Base-by-base conservation (phyloP, 306 rosid species). In the Lupinus albus region DNA sequence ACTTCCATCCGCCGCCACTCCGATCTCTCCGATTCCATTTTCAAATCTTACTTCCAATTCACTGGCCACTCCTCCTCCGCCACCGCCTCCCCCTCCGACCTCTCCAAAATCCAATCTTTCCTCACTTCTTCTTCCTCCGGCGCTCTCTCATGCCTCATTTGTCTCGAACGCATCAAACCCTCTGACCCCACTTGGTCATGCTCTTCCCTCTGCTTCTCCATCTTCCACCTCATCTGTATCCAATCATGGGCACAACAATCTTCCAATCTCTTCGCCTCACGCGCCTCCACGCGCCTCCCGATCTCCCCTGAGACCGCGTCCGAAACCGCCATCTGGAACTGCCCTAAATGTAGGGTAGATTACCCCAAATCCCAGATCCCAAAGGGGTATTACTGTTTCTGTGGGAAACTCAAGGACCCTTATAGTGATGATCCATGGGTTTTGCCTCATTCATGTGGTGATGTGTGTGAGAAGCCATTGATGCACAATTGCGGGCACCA, bases 131-230 rank as follows among this genome's bases (percentile, higher is more conserved):
- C 98, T 45, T 89, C 98, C 75, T 83, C 97, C 79, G 98, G 98
- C 61, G 98, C 98, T 0, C 84, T 89, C 1, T 89, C 97, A 0
- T 93, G 98, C 75, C 64, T 93, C 69, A 93, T 93, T 11, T 93
- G 98, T 80, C 95, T 93, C 44, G 98, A 93, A 36, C 96, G 97
- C 44, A 89, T 93, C 85, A 80, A 82, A 35, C 89, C 70, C 62
- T 64, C 85, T 44, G 91, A 93, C 8, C 97, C 94, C 25, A 88
- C 97, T 1, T 93, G 98, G 98, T 89, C 98, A 46, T 93, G 98
- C 80, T 44, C 77, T 68, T 84, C 97, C 21, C 86, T 93, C 68
- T 93, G 97, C 85, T 93, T 76, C 82, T 85, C 95, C 50, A 88
- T 89, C 64, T 89, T 93, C 83, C 98, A 93, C 76, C 96, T 93